Base-by-base conservation (phyloP, 371 early-diverging fungal species). In the Mortierella sp. region DNA sequence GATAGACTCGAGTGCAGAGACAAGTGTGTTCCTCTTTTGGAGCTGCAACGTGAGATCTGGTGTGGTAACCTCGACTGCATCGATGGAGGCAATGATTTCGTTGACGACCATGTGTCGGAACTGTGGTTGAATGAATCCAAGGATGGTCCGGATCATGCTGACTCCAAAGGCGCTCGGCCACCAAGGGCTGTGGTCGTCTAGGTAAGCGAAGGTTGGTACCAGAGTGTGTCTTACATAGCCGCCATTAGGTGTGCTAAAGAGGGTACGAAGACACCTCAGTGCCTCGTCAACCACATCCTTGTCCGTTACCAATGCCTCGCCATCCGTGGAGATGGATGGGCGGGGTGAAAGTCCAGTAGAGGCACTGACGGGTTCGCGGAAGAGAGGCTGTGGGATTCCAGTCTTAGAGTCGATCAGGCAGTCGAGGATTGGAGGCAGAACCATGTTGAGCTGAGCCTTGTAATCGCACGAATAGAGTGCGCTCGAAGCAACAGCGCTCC, bases 101-200 rank as follows among this genome's bases (percentile, higher is more conserved):
- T 89, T 85, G 14, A 93, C 84, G 21, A 92, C 73, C 29, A 91
- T 82, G 61, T 91, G 89, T 2, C 91, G 92, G 68, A 90, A 86
- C 81, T 93, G 92, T 16, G 90, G 82, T 84, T 88, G 87, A 21
- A 90, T 64, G 12, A 90, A 76, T 53, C 82, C 83, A 26, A 89
- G 60, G n/a, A 90, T 81, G n/a, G 88, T 64, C 58, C 83, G 83
- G 73, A 87, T 82, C 16, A 90, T 82, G 25, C 84, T 85, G 1
- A 89, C 82, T 19, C 82, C 85, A 68, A 85, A 83, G 18, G 74
- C 73, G 48, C 86, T 71, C 21, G 90, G 85, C 79, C 83, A 84
- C 93, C 93, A 92, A 50, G 81, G 66, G 9, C 84, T 71, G 50
- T 85, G 70, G 43, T 85, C 81, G 61, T 91, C 90, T 80, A 93